Evolutionary conservation across 2,329 filamentous ascomycete species (phyloP).

Genomic region (Delphinella strobiligena): DNA sequence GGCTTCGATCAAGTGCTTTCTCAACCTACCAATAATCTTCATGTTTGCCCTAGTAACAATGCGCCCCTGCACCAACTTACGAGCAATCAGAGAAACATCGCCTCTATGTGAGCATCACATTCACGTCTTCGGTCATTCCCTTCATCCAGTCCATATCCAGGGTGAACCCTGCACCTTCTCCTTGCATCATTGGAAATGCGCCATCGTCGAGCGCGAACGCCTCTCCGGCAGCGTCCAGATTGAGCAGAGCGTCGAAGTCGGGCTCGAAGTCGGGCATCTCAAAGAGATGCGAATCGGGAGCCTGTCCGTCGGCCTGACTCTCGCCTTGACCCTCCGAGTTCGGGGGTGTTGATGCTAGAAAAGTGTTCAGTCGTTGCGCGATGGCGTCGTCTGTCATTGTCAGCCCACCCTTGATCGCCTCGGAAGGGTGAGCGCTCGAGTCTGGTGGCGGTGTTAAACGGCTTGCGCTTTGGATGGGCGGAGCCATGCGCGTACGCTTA

Average conservation of each 20-base stretch:
- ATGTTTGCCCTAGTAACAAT: too few relatives aligned
- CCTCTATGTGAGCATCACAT: too few relatives aligned
- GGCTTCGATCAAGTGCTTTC: too few relatives aligned
- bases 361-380: constrained; percentile 34
- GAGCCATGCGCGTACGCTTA: background rate
- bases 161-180: constrained; percentile 10
- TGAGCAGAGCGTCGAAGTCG: constrained; percentile 25
- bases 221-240: constrained; percentile 24
- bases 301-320: constrained; percentile 7
- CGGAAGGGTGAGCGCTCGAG: background rate
- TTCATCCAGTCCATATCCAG: constrained; percentile 25
- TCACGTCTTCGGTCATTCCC: constrained; percentile 14
- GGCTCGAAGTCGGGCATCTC: constrained; percentile 18
- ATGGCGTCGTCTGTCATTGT: constrained; percentile 34
- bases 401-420: constrained; percentile 6
- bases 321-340: constrained; percentile 19
- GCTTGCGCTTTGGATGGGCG: constrained; percentile 1
- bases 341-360: constrained; percentile 38
- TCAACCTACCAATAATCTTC: too few relatives aligned
- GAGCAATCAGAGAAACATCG: too few relatives aligned
- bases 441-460: constrained; percentile 30
- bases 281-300: too few relatives aligned
- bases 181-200: constrained; percentile 15
- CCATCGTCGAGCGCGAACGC: constrained; percentile 21
- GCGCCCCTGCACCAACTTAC: too few relatives aligned